Base-by-base conservation (phyloP, 1,284 basidiomycete genomes). In the Microstroma glucosiphilum region DNA sequence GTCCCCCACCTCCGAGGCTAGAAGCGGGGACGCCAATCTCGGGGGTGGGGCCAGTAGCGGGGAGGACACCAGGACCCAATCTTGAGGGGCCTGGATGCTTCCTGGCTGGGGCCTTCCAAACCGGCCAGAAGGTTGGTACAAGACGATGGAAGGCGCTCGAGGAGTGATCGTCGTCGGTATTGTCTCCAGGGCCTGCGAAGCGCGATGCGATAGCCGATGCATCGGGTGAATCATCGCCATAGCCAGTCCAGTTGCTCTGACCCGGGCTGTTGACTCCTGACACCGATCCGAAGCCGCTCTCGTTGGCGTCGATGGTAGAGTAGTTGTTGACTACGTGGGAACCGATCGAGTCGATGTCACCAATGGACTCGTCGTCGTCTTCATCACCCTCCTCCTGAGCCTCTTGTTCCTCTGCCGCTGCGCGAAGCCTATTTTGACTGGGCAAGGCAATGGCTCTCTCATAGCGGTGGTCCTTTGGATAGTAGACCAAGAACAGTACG, bases 401-500 rank as follows among this genome's bases (percentile, higher is more conserved):
- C 41, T 54, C 43, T 19, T 41, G 21, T 11, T 62, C 57, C 13
- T 59, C 46, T 30, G 21, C 46, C 6, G 15, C 23, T 17, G 37
- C 30, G 21, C 40, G 15, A 19, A n/a, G 21, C n/a, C 49, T 60
- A 25, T 48, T 26, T 21, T 12, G 30, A 9, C 59, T 61, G 1
- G 75, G 60, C 2, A 70, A 63, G 25, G 73, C 62, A 21, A 70
- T 67, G 9, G 67, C 60, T 23, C 64, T 61, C 66, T 80, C 82
- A 76, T 88, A 90, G 78, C 92, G 91, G 69, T 88, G 85, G 69
- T 90, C 86, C 12, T 83, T 80, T 0, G 93, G 93, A 76, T 92
- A 98, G 83, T 93, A 98, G 54, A 89, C 82, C 80, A 98, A 88
- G 81, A 90, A 98, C 2, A 97, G 85, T 0, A 92, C 84, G 63